Evolutionary conservation across 495 filamentous ascomycete genomes (phyloP).

Genomic region (Aspergillus egyptiacus): DNA sequence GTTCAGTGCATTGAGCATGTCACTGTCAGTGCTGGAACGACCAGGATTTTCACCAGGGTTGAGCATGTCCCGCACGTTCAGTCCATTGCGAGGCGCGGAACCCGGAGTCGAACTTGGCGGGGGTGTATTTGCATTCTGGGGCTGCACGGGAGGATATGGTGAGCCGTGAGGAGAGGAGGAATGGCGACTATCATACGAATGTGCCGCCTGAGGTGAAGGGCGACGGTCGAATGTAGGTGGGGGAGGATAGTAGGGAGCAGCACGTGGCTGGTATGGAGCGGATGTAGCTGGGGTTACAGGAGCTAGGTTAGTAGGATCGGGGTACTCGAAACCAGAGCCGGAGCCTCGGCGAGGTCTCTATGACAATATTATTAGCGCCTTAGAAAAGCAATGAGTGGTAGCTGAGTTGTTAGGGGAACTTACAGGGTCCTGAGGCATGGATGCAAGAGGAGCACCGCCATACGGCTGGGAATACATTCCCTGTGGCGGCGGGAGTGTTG

Average conservation of each 20-base stretch:
- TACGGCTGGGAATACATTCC: conserved; percentile 39
- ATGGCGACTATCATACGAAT: conserved; percentile 44
- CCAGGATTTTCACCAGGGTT: conserved; percentile 40
- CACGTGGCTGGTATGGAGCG: conserved; percentile 43
- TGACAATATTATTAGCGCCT: conserved; percentile 11
- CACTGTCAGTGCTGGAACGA: conserved; percentile 49
- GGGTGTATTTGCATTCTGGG: conserved; percentile 33
- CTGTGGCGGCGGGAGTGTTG: conserved; percentile 46
- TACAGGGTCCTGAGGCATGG: conserved; percentile 43
- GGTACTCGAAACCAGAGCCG: conserved; percentile 46
- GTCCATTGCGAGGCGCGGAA: conserved; percentile 37
- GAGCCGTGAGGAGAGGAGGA: conserved; percentile 48
- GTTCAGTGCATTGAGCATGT: conserved; percentile 53
- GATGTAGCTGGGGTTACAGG: conserved; percentile 48
- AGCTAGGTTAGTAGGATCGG: conserved; percentile 49
- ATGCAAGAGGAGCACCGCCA: conserved; percentile 37
- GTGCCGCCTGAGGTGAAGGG: conserved; percentile 44
- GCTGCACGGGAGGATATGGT: conserved; percentile 41
- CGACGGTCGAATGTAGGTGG: conserved; percentile 42
- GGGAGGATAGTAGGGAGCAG: conserved; percentile 44
- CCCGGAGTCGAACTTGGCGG: conserved; percentile 37
- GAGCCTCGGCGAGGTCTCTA: conserved; percentile 47
- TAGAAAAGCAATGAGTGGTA: neutral
- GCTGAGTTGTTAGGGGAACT: conserved; percentile 21
- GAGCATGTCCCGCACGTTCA: conserved; percentile 51